phyloP scores from a whole-genome alignment of 148 eudicot genomes.

The Rheum nobile region DNA sequence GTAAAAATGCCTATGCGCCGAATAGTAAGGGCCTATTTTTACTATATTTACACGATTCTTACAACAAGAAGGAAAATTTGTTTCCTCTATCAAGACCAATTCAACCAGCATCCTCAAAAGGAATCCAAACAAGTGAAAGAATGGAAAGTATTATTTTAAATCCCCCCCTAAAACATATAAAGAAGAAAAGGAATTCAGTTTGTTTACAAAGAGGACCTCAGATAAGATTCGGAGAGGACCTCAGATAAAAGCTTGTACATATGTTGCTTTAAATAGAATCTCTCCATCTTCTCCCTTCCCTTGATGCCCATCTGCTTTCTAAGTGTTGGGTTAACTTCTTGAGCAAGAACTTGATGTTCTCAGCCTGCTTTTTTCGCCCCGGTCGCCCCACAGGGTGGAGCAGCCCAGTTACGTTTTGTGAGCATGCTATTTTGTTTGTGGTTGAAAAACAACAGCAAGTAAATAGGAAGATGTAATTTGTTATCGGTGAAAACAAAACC shows the following conservation, averaged over 20 bases:
- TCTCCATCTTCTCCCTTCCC: constrained; percentile 77
- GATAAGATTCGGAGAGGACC: constrained; percentile 69
- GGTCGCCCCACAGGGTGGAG: constrained; percentile 74
- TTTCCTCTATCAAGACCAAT: neutral
- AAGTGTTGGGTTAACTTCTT: constrained; percentile 43
- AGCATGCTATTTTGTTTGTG: no score
- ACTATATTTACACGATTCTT: no score
- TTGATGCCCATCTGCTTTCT: constrained; percentile 68
- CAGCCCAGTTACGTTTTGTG: constrained; percentile 70
- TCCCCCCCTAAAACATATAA: neutral
- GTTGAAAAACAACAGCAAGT: no score
- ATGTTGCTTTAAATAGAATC: constrained; percentile 73
- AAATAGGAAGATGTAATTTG: no score
- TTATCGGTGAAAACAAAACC: no score
- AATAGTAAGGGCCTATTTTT: no score
- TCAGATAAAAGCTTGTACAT: constrained; percentile 68
- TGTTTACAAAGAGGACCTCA: no score
- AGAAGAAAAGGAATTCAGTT: constrained; percentile 21
- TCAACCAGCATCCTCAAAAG: neutral
- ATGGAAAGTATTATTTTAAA: constrained; percentile 1
- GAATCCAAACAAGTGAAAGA: constrained; percentile 13
- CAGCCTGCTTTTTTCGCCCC: constrained; percentile 53
- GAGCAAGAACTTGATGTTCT: constrained; percentile 56
- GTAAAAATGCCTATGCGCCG: no score
- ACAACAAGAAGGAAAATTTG: neutral